phyloP scores from a whole-genome alignment of 768 basidiomycete species.

The Nidularia sp. region DNA sequence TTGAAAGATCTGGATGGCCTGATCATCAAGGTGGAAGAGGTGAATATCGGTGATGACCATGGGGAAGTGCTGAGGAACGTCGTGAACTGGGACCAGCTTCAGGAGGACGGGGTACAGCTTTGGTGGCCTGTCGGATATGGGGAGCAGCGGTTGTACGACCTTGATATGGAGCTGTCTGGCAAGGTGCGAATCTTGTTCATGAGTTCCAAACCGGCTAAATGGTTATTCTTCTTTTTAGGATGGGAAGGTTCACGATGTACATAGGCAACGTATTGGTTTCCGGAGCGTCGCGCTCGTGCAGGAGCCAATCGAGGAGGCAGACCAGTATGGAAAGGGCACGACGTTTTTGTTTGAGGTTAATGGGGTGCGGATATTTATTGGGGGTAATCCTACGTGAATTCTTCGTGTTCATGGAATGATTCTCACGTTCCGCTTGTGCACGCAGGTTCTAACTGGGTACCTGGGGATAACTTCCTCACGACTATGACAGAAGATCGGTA shows the following conservation, averaged over 20 bases:
- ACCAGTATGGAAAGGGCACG: slow-evolving; percentile 44
- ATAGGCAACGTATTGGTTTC: slow-evolving; percentile 65
- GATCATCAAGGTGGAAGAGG: slow-evolving; percentile 36
- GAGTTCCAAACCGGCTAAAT: not conserved
- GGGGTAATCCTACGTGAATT: slow-evolving; percentile 40
- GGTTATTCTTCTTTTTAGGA: slow-evolving; percentile 22
- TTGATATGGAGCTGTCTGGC: slow-evolving; percentile 52
- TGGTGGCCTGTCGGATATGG: slow-evolving; percentile 91
- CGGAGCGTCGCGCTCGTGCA: slow-evolving; percentile 77
- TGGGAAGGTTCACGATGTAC: slow-evolving; percentile 49
- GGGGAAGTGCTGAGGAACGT: too few species aligned
- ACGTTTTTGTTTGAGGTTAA: slow-evolving; percentile 91
- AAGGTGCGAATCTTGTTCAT: slow-evolving; percentile 30
- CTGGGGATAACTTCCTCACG: slow-evolving; percentile 87
- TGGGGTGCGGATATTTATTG: slow-evolving; percentile 82
- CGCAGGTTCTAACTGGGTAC: slow-evolving; percentile 89
- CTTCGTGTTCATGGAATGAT: too few species aligned
- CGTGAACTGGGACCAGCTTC: too few species aligned
- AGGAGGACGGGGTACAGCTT: slow-evolving; percentile 44
- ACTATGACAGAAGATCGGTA: slow-evolving; percentile 62
- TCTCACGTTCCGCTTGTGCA: too few species aligned
- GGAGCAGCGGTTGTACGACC: slow-evolving; percentile 70
- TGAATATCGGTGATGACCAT: slow-evolving; percentile 43
- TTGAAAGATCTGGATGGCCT: slow-evolving; percentile 49
- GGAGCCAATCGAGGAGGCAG: slow-evolving; percentile 70